Conservation (phyloP, 306 rosid genomes). For the Arachis stenosperma region DNA sequence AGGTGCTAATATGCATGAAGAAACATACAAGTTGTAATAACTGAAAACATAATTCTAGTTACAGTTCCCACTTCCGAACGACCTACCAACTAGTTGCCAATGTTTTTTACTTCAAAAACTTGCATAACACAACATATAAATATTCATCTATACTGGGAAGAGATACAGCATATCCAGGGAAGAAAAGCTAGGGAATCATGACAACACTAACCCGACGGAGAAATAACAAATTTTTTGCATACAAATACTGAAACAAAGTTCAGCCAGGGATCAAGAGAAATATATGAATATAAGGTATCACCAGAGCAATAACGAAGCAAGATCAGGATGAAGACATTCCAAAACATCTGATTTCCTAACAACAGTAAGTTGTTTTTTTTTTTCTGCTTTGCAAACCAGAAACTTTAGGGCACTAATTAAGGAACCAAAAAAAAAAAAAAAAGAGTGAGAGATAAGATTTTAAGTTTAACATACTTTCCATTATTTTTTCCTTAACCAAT, state of each 20-base stretch:
- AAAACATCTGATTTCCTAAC: constrained; percentile 29
- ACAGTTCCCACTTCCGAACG: constrained; percentile 25
- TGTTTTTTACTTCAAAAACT: constrained; percentile 25
- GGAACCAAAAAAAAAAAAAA: not conserved
- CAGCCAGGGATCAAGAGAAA: constrained; percentile 1
- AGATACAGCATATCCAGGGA: constrained; percentile 9
- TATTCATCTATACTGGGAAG: constrained; percentile 21
- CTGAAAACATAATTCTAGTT: constrained; percentile 17
- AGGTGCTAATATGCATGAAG: constrained; percentile 23
- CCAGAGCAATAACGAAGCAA: constrained; percentile 13
- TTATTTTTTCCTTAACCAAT: not conserved
- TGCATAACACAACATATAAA: not conserved
- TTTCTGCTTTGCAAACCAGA: not conserved
- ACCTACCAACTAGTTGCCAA: not conserved
- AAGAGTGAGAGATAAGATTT: not conserved
- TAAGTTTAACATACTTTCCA: not conserved
- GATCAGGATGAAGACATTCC: not conserved
- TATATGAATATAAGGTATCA: not conserved
- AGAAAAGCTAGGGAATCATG: constrained; percentile 18
- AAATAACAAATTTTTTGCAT: constrained; percentile 10
- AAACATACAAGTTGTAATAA: constrained; percentile 26
- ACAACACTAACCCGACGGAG: constrained; percentile 29
- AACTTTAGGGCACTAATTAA: not conserved
- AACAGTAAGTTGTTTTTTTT: not conserved
- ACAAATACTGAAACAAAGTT: not conserved